A percentile compares a stretch with the other conserved stretches of the same genome.
phyloP scores from a whole-genome alignment of 805 yeast genomes.

The Yamadazyma ubonensis region DNA sequence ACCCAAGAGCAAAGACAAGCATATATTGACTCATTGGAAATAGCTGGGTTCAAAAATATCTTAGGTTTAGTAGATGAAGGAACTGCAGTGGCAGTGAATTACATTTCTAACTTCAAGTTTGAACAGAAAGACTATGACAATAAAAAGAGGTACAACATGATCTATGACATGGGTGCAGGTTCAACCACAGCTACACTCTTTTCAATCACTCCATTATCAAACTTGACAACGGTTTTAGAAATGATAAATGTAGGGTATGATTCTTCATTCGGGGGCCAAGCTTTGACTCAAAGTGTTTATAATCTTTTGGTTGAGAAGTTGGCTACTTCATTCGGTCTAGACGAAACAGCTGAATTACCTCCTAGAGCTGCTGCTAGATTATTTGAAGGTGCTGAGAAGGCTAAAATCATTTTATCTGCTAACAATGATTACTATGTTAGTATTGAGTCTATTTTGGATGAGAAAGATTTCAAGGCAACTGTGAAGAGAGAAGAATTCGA shows the following conservation, averaged over 20 bases:
- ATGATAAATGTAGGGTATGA: constrained; percentile 74
- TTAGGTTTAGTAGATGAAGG: constrained; percentile 84
- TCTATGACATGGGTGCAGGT: constrained; percentile 93
- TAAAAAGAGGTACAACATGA: constrained; percentile 56
- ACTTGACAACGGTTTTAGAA: constrained; percentile 48
- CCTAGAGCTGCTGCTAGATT: constrained; percentile 64
- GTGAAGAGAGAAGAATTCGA: constrained; percentile 86
- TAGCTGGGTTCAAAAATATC: constrained; percentile 61
- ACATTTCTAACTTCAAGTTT: constrained; percentile 54
- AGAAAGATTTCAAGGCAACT: constrained; percentile 65
- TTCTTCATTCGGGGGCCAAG: constrained; percentile 70
- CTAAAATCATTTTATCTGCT: constrained; percentile 83
- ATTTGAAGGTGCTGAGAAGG: constrained; percentile 83
- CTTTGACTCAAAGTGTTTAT: constrained; percentile 64
- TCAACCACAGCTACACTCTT: constrained; percentile 86
- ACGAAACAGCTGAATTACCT: constrained; percentile 42
- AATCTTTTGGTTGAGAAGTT: constrained; percentile 62
- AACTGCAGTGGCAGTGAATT: constrained; percentile 84
- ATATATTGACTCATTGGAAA: constrained; percentile 64
- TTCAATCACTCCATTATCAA: constrained; percentile 50
- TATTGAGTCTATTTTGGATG: constrained; percentile 72
- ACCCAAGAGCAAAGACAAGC: constrained; percentile 66
- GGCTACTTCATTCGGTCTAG: constrained; percentile 38
- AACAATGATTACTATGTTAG: constrained; percentile 76
- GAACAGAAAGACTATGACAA: constrained; percentile 33